Conservation (phyloP, 108 stramenopile species). For the Nitzschia palea region DNA sequence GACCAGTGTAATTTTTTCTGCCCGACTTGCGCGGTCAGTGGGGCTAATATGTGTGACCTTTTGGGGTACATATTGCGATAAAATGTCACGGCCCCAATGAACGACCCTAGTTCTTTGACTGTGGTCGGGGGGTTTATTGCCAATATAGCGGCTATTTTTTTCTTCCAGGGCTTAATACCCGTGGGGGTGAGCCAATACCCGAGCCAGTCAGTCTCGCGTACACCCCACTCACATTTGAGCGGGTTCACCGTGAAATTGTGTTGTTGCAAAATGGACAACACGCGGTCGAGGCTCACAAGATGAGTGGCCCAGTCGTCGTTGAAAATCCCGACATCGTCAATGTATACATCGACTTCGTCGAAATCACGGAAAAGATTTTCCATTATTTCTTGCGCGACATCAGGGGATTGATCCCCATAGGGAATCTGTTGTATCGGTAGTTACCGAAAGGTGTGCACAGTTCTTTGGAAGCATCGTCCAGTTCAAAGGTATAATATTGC, state of each 20-base stretch:
- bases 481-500: slow-evolving; percentile 18
- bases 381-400: slow-evolving; percentile 37
- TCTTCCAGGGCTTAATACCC: slow-evolving; percentile 47
- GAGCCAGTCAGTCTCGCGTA: slow-evolving; percentile 62
- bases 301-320: slow-evolving; percentile 34
- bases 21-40: slow-evolving; percentile 27
- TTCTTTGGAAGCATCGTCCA: slow-evolving; percentile 11
- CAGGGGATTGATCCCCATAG: slow-evolving; percentile 31
- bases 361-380: slow-evolving; percentile 32
- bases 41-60: slow-evolving; percentile 46
- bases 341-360: slow-evolving; percentile 27
- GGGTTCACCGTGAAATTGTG: slow-evolving; percentile 47
- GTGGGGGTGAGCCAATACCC: slow-evolving; percentile 58
- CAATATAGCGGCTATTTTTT: slow-evolving; percentile 45
- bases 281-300: slow-evolving; percentile 3
- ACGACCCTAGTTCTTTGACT: slow-evolving; percentile 27
- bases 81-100: slow-evolving; percentile 45
- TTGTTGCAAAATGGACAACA: slow-evolving; percentile 27
- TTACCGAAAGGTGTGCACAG: slow-evolving; percentile 40
- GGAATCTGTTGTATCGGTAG: slow-evolving; percentile 24
- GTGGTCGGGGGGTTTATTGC: slow-evolving; percentile 24
- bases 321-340: slow-evolving; percentile 39
- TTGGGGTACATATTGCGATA: slow-evolving; percentile 47
- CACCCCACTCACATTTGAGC: slow-evolving; percentile 55
- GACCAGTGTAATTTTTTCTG: slow-evolving; percentile 35